Evolutionary conservation across 495 filamentous ascomycete genomes (phyloP), one percentile per base, ranked within the genome.

Genomic region (Aspergillus bridgeri): DNA sequence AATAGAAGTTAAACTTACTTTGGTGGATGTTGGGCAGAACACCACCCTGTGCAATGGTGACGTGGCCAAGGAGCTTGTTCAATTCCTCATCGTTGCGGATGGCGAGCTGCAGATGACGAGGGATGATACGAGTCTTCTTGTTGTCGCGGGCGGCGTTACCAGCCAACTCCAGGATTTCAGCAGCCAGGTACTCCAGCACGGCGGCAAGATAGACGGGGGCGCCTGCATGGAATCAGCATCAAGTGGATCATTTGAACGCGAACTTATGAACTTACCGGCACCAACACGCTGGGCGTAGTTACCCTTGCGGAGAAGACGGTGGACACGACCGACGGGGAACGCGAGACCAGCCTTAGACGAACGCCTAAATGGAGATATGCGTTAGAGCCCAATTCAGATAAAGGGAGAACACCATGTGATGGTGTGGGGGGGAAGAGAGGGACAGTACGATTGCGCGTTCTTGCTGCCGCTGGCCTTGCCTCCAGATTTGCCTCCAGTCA

Each of bases 121-220:
- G 94, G 65, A 98, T 98, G 83, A 98, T 98, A 89, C 94, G 91
- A 60, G 93, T 98, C 87, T 97, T 98, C 91, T 98, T 98, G 89
- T 98, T 98, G 79, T 98, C 94, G 73, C 94, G 93, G 57, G 94
- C 94, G 63, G 94, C 94, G 74, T 98, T 98, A 68, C 94, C 94
- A 74, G 94, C 94, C 79, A 98, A 82, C 80, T 98, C 94, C 73
- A 98, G 92, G 59, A 98, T 97, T 79, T 98, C 94, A 60, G 94
- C 94, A 60, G 94, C 93, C 56, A 98, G 89, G 69, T 98, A 98
- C 82, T 98, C 94, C 42, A 98, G 91, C 42, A 98, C 94, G 53
- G 94, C 94, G 62, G 94, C 94, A 64, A 98, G 89, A 73, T 98
- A 98, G 70, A 98, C 94, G 62, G 94, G 94, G 65, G 94, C 94